Evolutionary conservation across 2,329 filamentous ascomycete genomes (phyloP), one percentile per base, ranked within the genome.

Genomic region (Calcarisporium arbuscula): DNA sequence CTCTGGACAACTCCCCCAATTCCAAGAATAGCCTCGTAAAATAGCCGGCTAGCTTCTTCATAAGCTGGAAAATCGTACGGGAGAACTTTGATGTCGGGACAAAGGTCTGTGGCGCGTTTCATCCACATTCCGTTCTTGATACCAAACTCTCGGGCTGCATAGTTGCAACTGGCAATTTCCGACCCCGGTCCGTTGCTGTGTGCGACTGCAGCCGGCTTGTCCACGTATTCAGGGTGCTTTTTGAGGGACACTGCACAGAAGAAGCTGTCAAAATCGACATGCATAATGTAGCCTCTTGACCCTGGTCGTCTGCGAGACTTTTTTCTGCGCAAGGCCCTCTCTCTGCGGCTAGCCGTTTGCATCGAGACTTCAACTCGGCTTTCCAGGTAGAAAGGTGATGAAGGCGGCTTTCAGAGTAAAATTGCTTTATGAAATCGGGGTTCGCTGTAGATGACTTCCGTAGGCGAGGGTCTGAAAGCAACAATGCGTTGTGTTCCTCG

Each of bases 101-200:
- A 98, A 14, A 92, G 58, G 46, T 92, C 82, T 39, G 82, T 69
- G 0, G 92, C 92, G 21, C 74, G 72, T 55, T 90, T 94, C 90
- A 98, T 96, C 92, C 94, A 98, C 92, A 96, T 98, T 23, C 94
- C 94, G 48, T 98, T 98, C 54, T 89, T 95, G 35, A 98, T 72
- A 2, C 90, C 90, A 48, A 81, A 92, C 20, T 76, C 72, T 23
- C 92, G 78, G 6, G 94, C 92, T 15, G 83, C 80, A 54, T 98
- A 98, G 51, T 98, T 98, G 61, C 92, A 98, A 44, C 89, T 95
- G 16, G 92, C 92, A 50, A 98, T 96, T 54, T 98, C 92, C 0
- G 90, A 95, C 1, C 86, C 87, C 17, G 76, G 77, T 0, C 90
- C 90, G 28, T 73, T 74, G 5, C 90, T 84, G 52, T 98, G 92